These are phyloP conservation scores for Amphibolis antarctica DNA, from an alignment of 106 monocot species.

Conservation along the genomic window DNA sequence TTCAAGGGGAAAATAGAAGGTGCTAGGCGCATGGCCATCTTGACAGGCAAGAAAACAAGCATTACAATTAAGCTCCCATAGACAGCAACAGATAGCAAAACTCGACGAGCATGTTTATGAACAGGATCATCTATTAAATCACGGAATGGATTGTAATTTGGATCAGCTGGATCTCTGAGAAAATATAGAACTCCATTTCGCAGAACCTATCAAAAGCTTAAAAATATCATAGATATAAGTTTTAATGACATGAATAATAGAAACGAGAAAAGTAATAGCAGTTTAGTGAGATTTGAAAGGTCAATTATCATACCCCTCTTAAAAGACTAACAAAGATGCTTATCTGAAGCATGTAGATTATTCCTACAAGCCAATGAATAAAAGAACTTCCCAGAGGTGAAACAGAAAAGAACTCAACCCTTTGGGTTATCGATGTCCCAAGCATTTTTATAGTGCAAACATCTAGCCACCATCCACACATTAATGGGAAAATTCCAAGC, in stretches of 20 bases:
- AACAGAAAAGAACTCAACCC: conserved; percentile 80
- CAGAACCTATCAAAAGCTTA: conserved; percentile 44
- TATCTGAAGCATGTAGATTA: conserved; percentile 97
- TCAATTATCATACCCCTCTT: conserved; percentile 68
- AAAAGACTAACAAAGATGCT: conserved; percentile 98
- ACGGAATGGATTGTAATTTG: conserved; percentile 95
- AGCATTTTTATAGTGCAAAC: conserved; percentile 92
- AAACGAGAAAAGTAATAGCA: background rate
- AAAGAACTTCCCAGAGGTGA: conserved; percentile 76
- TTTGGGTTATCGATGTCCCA: conserved; percentile 65
- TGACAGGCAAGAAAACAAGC: conserved; percentile 96
- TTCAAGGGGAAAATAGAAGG: conserved; percentile 88
- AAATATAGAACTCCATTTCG: conserved; percentile 94
- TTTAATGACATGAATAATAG: background rate
- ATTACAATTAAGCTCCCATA: conserved; percentile 99
- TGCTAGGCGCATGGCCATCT: conserved; percentile 86
- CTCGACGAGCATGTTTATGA: conserved; percentile 91
- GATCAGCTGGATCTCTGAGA: conserved; percentile 96
- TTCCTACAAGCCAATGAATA: conserved; percentile 97
- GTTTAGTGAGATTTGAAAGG: background rate
- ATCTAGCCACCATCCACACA: conserved; percentile 99
- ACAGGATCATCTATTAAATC: conserved; percentile 99
- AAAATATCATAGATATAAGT: background rate
- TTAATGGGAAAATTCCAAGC: conserved; percentile 88
- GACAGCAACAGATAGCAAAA: conserved; percentile 90